phyloP scores from a whole-genome alignment of 768 basidiomycete genomes.

The Lepiota brunneoincarnata region DNA sequence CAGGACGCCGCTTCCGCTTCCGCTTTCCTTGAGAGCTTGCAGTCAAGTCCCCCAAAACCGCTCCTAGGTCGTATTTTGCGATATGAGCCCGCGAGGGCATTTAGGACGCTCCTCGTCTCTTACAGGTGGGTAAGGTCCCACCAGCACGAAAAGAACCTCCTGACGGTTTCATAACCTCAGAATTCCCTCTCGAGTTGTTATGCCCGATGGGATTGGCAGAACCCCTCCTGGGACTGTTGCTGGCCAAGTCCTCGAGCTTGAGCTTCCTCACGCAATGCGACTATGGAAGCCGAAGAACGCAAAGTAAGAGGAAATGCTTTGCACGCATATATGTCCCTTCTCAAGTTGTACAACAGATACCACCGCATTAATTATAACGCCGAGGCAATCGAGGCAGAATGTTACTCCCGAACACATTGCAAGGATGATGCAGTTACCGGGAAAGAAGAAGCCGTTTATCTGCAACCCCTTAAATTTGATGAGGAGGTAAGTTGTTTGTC shows the following conservation, averaged over 20 bases:
- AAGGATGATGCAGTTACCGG: slow-evolving; percentile 13
- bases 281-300: slow-evolving; percentile 50
- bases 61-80: slow-evolving; percentile 75
- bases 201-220: slow-evolving; percentile 21
- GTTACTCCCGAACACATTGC: slow-evolving; percentile 24
- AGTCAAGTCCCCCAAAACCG: slow-evolving; percentile 50
- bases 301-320: slow-evolving; percentile 39
- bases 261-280: slow-evolving; percentile 60
- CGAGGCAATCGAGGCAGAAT: slow-evolving; percentile 47
- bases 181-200: background rate
- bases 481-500: slow-evolving; percentile 41
- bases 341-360: slow-evolving; percentile 24
- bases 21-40: slow-evolving; percentile 57
- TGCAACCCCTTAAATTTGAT: slow-evolving; percentile 60
- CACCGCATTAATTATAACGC: slow-evolving; percentile 51
- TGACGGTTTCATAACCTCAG: background rate
- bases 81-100: slow-evolving; percentile 76
- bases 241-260: slow-evolving; percentile 32
- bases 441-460: slow-evolving; percentile 35
- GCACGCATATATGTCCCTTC: background rate
- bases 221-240: slow-evolving; percentile 33
- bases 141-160: no score
- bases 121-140: slow-evolving; percentile 50
- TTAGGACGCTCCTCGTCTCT: slow-evolving; percentile 70
- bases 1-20: slow-evolving; percentile 61